Evolutionary conservation across 2,329 filamentous ascomycete species (phyloP), one percentile per base, ranked within the genome.

Genomic region (Pseudogymnoascus pannorum): DNA sequence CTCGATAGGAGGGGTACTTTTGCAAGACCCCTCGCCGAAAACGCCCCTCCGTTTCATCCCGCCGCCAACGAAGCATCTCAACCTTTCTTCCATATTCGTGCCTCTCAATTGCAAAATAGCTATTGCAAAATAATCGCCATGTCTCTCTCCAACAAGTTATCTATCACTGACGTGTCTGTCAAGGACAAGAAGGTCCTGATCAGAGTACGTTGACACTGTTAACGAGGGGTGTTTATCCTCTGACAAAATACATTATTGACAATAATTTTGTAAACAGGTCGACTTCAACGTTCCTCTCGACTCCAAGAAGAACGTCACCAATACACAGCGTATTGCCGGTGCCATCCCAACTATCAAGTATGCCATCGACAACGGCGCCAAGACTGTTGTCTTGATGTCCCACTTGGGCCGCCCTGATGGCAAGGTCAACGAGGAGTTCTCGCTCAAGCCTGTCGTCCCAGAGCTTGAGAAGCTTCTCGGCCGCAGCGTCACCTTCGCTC

Each of bases 251-350:
- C 58, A 59, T 63, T 62, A 64, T 66, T 71, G 70, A 67, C 72
- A 60, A 22, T 57, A 58, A 16, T 42, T 9, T 33, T 60, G 8
- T 35, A 57, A 42, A 59, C 72, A 96, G 92, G 93, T 99, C 76
- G 94, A 99, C 85, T 99, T 99, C 87, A 99, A 99, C 79, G 95
- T 99, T 62, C 94, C 94, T 67, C 91, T 99, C 73, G 92, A 99
- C 75, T 85, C 81, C 69, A 82, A 94, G 75, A 95, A 92, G 81
- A 92, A 95, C 62, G 86, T 99, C 77, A 97, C 94, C 77, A 99
- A 99, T 86, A 91, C 88, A 79, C 94, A 99, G 82, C 92, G 94
- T 77, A 99, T 99, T 73, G 92, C 91, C 72, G 95, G 94, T 73
- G 94, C 94, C 72, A 80, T 96, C 67, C 92, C 92, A 72, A 96